A percentile compares a stretch with the other conserved stretches of the same genome.
Conservation (phyloP, 768 basidiomycete genomes). For the Sporobolomyces pararoseus region DNA sequence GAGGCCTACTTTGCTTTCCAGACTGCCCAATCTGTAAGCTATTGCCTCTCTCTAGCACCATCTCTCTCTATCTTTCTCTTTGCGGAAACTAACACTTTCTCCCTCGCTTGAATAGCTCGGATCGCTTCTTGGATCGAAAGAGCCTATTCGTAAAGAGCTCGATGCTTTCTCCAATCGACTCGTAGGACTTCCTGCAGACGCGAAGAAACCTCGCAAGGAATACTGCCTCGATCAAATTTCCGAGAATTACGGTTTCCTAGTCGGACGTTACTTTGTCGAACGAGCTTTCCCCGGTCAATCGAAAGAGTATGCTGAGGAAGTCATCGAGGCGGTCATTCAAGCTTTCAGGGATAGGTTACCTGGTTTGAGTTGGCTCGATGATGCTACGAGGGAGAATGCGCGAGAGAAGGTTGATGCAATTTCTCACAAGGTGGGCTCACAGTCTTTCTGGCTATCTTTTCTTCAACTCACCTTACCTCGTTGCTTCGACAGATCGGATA, state of each 20-base stretch:
- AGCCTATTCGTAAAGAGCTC: conserved; percentile 73
- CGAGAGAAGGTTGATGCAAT: conserved; percentile 62
- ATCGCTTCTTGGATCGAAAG: conserved; percentile 62
- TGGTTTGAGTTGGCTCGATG: conserved; percentile 86
- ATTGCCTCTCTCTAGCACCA: neutral
- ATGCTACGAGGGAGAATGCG: conserved; percentile 71
- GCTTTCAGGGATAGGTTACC: conserved; percentile 75
- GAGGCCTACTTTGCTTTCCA: conserved; percentile 85
- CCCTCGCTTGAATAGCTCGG: conserved; percentile 12
- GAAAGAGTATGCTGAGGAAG: conserved; percentile 70
- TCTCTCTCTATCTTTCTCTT: neutral
- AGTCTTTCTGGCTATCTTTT: neutral
- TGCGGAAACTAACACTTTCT: no score
- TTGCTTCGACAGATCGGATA: conserved; percentile 74
- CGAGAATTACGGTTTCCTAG: conserved; percentile 74
- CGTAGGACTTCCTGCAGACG: conserved; percentile 80
- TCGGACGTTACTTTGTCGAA: conserved; percentile 80
- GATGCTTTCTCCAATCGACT: conserved; percentile 67
- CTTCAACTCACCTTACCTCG: neutral
- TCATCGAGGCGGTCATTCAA: conserved; percentile 74
- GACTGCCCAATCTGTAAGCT: conserved; percentile 56
- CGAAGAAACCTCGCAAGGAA: conserved; percentile 73
- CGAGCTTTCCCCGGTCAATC: conserved; percentile 72
- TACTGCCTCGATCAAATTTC: conserved; percentile 74
- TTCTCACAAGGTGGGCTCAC: conserved; percentile 15